phyloP scores from a whole-genome alignment of 1,139 yeast genomes.

The Taiozyma onychis region DNA sequence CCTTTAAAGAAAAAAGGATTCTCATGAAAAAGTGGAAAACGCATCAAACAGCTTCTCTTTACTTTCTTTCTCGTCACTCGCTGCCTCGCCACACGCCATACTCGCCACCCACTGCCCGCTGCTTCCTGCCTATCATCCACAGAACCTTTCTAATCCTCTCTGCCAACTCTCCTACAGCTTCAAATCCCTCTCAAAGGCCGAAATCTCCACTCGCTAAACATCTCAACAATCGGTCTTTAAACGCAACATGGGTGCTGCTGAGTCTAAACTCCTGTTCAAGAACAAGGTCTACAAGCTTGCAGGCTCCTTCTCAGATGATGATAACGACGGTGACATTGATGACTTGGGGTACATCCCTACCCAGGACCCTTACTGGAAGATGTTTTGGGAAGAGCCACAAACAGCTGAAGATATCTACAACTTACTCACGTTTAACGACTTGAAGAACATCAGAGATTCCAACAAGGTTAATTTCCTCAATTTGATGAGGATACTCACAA shows the following conservation, averaged over 20 bases:
- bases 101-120: too few species aligned
- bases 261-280: conserved; percentile 57
- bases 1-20: too few species aligned
- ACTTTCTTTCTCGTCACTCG: too few species aligned
- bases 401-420: conserved; percentile 51
- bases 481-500: conserved; percentile 40
- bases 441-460: conserved; percentile 52
- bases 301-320: conserved; percentile 35
- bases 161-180: too few species aligned
- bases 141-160: too few species aligned
- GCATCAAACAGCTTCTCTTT: too few species aligned
- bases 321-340: conserved; percentile 5
- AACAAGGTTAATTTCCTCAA: conserved; percentile 52
- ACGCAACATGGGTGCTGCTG: conserved; percentile 54
- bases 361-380: conserved; percentile 50
- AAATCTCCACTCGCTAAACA: too few species aligned
- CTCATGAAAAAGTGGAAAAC: too few species aligned
- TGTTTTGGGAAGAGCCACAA: conserved; percentile 40
- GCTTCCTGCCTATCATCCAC: too few species aligned
- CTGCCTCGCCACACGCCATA: too few species aligned
- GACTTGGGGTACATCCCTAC: conserved; percentile 32
- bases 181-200: too few species aligned
- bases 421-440: conserved; percentile 49
- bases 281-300: conserved; percentile 60
- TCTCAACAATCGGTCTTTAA: not conserved